phyloP scores from a whole-genome alignment of 1,284 basidiomycete genomes.

The Wolfiporia cocos region DNA sequence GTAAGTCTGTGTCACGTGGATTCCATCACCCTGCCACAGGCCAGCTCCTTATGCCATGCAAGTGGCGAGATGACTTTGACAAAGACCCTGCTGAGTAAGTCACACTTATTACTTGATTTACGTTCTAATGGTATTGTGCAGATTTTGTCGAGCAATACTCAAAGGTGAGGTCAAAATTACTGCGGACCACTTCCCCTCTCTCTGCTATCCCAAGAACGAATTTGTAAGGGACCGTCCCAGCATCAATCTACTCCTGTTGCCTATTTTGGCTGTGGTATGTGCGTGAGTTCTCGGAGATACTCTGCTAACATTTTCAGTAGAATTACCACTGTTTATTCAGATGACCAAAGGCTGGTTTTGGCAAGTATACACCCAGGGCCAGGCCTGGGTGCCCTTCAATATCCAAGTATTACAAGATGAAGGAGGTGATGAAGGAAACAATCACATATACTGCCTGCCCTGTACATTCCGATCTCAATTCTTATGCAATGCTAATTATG shows the following conservation, averaged over 20 bases:
- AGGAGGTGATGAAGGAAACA: neutral
- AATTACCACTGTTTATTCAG: no score
- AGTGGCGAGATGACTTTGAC: no score
- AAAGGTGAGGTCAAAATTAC: neutral
- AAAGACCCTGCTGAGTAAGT: neutral
- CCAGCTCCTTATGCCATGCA: no score
- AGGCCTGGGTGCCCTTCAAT: neutral
- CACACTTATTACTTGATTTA: neutral
- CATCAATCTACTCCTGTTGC: neutral
- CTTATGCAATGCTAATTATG: no score
- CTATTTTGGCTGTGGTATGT: no score
- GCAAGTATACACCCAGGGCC: neutral
- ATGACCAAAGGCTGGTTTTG: no score
- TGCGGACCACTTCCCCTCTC: neutral
- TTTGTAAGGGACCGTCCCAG: neutral
- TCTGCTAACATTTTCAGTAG: no score
- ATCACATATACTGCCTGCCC: neutral
- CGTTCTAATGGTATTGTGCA: neutral
- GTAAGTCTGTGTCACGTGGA: no score
- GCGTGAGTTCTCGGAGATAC: no score
- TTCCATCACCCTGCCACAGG: no score
- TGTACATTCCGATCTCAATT: no score
- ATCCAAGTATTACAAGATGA: neutral
- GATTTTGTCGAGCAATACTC: neutral
- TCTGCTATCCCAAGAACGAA: neutral